Percentiles rank a stretch among this genome's conserved stretches.
These are phyloP conservation scores for Aureobasidium melanogenum DNA, from an alignment of 2,329 filamentous ascomycete genomes.

Conservation along the genomic window DNA sequence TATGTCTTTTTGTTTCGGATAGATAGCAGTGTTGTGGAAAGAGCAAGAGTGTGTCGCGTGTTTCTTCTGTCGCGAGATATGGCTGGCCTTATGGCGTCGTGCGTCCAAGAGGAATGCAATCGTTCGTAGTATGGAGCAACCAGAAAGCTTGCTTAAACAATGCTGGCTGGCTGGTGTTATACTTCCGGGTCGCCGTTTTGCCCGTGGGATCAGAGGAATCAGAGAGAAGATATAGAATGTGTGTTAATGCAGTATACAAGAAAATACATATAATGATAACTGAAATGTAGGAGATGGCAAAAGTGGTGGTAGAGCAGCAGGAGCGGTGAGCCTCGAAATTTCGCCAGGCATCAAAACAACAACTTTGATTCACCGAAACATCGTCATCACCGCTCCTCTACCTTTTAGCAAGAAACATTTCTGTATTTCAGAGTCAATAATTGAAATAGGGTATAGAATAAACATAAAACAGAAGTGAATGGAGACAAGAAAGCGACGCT, in stretches of 20 bases:
- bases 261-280: neutral
- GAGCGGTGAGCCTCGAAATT: neutral
- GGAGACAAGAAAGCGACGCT: neutral
- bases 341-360: neutral
- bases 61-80: neutral
- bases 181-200: neutral
- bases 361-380: neutral
- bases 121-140: constrained; percentile 7
- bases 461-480: neutral
- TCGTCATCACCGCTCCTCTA: neutral
- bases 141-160: constrained; percentile 1
- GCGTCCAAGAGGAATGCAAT: constrained; percentile 1
- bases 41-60: too few species aligned
- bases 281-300: neutral
- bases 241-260: neutral
- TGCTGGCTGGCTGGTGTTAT: too few species aligned
- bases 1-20: neutral
- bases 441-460: neutral
- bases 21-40: neutral
- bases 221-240: neutral
- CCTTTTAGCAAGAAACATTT: neutral
- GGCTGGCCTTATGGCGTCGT: neutral
- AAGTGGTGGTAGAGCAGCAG: neutral
- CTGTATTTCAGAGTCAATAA: neutral
- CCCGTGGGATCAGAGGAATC: neutral